Evolutionary conservation across 129 eudicot genomes (phyloP).

Genomic region (Saposhnikovia divaricata): DNA sequence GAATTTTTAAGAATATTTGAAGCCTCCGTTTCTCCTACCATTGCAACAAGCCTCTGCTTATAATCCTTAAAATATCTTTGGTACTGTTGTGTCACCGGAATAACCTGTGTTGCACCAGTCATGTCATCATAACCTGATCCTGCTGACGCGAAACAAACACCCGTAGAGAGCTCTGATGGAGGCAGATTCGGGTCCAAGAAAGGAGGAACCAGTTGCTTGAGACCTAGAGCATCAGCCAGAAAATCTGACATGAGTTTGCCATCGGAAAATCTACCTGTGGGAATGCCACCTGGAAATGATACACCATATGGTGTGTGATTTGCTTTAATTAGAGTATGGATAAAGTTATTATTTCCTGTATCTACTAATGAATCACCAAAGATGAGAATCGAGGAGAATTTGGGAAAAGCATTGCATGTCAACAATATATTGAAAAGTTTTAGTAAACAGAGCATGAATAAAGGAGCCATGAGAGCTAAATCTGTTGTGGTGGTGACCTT

Average conservation of each 20-base stretch:
- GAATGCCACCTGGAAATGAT: not conserved
- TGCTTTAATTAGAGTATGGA: not conserved
- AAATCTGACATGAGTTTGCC: slow-evolving; percentile 15
- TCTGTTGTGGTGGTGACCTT: too few species aligned
- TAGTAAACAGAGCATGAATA: not conserved
- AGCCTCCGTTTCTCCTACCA: not conserved
- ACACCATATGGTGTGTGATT: slow-evolving; percentile 11
- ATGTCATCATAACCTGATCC: slow-evolving; percentile 12
- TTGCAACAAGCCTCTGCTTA: not conserved
- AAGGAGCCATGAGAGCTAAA: not conserved
- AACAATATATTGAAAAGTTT: not conserved
- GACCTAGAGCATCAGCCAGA: slow-evolving; percentile 3
- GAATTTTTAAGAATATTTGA: not conserved
- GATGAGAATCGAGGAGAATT: slow-evolving; percentile 21
- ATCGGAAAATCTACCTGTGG: slow-evolving; percentile 16
- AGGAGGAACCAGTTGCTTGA: slow-evolving; percentile 13
- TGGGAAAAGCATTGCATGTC: not conserved
- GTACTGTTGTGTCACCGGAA: slow-evolving; percentile 4
- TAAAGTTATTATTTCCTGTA: slow-evolving; percentile 15
- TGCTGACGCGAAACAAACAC: slow-evolving; percentile 19
- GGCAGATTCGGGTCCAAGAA: not conserved
- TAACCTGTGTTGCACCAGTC: not conserved
- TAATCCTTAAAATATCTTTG: not conserved
- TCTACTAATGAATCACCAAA: slow-evolving; percentile 35
- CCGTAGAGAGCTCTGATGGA: not conserved